A percentile compares a stretch with the other conserved stretches of the same genome.
phyloP scores from a whole-genome alignment of 2,329 filamentous ascomycete genomes.

The Trichoderma sp. region DNA sequence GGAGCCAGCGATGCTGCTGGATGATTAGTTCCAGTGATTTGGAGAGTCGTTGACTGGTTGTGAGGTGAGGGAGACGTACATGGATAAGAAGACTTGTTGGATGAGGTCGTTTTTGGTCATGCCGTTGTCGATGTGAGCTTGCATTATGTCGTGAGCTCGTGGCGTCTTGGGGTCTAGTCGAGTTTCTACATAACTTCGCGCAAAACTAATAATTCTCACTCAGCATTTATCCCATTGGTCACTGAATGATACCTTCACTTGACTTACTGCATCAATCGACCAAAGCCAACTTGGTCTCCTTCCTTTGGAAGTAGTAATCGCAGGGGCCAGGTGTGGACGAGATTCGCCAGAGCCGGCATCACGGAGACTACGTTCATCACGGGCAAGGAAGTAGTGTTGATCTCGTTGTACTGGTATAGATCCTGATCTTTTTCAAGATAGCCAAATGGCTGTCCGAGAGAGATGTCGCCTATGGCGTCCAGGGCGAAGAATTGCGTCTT shows the following conservation, averaged over 20 bases:
- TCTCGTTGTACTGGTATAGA: constrained; percentile 44
- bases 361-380: constrained; percentile 39
- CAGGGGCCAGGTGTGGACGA: constrained; percentile 40
- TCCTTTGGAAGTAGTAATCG: constrained; percentile 36
- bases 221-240: neutral
- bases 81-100: constrained; percentile 20
- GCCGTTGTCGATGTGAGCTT: constrained; percentile 29
- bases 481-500: constrained; percentile 54
- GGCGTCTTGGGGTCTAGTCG: constrained; percentile 25
- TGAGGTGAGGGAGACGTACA: neutral
- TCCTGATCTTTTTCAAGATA: constrained; percentile 50
- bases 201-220: constrained; percentile 14
- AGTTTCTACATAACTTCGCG: constrained; percentile 26
- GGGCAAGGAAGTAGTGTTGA: constrained; percentile 41
- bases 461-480: constrained; percentile 53
- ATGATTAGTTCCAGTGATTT: neutral
- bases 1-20: constrained; percentile 54
- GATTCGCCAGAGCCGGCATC: constrained; percentile 36
- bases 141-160: constrained; percentile 23
- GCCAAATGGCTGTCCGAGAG: constrained; percentile 52
- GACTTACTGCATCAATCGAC: constrained; percentile 39
- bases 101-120: constrained; percentile 20
- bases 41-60: neutral
- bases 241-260: neutral
- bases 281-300: constrained; percentile 40